phyloP scores from a whole-genome alignment of 768 basidiomycete species.

The Hortiboletus flavorubellus region DNA sequence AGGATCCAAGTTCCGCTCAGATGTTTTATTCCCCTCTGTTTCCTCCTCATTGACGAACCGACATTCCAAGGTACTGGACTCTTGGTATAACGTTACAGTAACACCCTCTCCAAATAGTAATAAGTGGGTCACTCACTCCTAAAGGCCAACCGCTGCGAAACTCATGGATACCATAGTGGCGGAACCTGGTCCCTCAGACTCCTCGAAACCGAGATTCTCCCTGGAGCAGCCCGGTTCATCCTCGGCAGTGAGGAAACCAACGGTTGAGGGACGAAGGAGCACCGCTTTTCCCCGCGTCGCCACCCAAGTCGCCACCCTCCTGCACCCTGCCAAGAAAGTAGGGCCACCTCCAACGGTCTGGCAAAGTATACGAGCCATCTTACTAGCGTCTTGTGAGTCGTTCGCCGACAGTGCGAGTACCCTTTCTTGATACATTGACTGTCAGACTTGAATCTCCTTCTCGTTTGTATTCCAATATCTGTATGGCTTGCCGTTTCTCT shows the following conservation, averaged over 20 bases:
- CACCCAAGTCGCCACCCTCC: slow-evolving; percentile 28
- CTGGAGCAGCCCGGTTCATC: slow-evolving; percentile 6
- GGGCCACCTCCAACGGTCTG: slow-evolving; percentile 44
- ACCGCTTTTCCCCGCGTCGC: slow-evolving; percentile 20
- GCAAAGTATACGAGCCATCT: slow-evolving; percentile 50
- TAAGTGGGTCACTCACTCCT: slow-evolving; percentile 7
- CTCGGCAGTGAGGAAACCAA: slow-evolving; percentile 12
- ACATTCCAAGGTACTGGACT: not conserved
- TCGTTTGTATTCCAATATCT: slow-evolving; percentile 70
- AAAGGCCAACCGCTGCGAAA: not conserved
- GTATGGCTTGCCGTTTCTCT: slow-evolving; percentile 32
- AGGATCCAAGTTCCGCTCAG: not conserved
- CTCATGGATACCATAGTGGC: slow-evolving; percentile 20
- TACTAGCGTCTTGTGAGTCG: slow-evolving; percentile 55
- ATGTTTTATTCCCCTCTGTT: not conserved
- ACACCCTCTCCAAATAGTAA: not conserved
- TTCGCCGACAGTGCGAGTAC: not conserved
- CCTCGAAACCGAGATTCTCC: slow-evolving; percentile 7
- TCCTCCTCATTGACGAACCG: not conserved
- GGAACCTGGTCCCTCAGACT: slow-evolving; percentile 7
- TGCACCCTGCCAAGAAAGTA: slow-evolving; percentile 36
- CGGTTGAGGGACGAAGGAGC: slow-evolving; percentile 5
- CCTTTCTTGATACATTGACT: slow-evolving; percentile 2
- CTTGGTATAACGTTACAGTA: not conserved
- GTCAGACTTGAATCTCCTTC: slow-evolving; percentile 66